Evolutionary conservation across 805 yeast genomes (phyloP), one percentile per base, ranked within the genome.

Genomic region (Candida glaebosa): DNA sequence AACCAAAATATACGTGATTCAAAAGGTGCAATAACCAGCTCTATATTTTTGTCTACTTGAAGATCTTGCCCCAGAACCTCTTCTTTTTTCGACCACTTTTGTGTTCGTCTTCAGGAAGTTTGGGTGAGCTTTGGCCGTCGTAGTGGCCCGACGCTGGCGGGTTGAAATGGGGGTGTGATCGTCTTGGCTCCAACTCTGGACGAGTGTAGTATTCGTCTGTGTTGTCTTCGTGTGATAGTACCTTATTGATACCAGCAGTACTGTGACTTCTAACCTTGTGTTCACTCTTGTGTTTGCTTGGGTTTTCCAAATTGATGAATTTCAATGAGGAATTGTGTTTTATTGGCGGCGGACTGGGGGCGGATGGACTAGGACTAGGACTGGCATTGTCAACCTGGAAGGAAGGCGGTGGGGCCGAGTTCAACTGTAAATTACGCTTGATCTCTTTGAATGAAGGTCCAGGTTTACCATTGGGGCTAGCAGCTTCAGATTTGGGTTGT

Each of bases 111-210:
- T 40, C 35, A 34, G 35, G 35, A n/a, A n/a, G n/a, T 42, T 34
- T 22, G 32, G 18, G 12, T 19, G 34, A 18, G 4, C 22, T 10
- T 18, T 22, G 12, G 14, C 19, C 38, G 9, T 35, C 31, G 17
- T 24, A 20, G 17, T 35, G 15, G 19, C 25, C 15, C n/a, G 33
- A n/a, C 28, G 22, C 34, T 28, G 20, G 19, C 16, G 34, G 36
- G 20, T 20, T 37, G 25, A 65, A 51, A 39, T 64, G 71, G 3
- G 74, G 75, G 40, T 67, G 71, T 12, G 73, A 66, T 43, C 61
- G 63, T 15, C 56, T 46, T 1, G 73, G 71, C 47, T 60, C 67
- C 32, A 69, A 48, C 14, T 46, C 44, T 6, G 67, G 65, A 10
- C 31, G 31, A 5, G 5, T 28, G 14, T 28, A 18, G 62, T 43